A percentile compares a stretch with the other conserved stretches of the same genome.
phyloP scores from a whole-genome alignment of 345 rosid species.

The Linum usitatissimum region DNA sequence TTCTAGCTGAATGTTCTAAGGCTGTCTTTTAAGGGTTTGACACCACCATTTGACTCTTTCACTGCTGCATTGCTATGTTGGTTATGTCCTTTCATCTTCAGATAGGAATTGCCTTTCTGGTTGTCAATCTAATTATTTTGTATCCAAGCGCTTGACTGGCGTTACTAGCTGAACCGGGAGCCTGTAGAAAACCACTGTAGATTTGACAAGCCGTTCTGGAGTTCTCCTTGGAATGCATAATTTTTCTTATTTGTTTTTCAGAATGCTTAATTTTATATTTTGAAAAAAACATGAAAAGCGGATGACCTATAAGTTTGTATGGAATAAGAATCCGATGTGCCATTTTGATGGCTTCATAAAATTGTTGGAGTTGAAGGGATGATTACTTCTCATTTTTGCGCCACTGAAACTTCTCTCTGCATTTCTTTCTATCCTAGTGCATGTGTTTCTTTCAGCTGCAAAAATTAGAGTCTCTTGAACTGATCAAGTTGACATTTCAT shows the following conservation, averaged over 20 bases:
- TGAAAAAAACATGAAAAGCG: not conserved
- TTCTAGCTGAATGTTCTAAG: not conserved
- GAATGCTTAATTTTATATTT: no score
- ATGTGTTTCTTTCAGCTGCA: not conserved
- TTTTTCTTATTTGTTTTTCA: no score
- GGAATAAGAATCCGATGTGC: no score
- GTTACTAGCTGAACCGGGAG: not conserved
- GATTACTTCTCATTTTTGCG: no score
- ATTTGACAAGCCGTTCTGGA: not conserved
- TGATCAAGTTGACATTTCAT: not conserved
- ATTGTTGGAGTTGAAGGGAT: no score
- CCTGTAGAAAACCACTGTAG: not conserved
- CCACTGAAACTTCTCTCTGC: no score
- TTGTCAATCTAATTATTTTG: not conserved
- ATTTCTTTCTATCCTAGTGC: no score
- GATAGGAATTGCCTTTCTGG: not conserved
- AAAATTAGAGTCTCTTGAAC: not conserved
- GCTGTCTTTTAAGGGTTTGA: not conserved
- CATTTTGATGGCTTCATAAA: no score
- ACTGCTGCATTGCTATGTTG: not conserved
- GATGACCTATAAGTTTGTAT: not conserved
- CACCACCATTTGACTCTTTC: not conserved
- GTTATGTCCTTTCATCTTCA: not conserved
- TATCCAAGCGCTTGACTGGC: not conserved
- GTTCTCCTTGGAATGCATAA: not conserved